Evolutionary conservation across 2,329 filamentous ascomycete species (phyloP), one percentile per base, ranked within the genome.

Genomic region (Penicillium hordei): DNA sequence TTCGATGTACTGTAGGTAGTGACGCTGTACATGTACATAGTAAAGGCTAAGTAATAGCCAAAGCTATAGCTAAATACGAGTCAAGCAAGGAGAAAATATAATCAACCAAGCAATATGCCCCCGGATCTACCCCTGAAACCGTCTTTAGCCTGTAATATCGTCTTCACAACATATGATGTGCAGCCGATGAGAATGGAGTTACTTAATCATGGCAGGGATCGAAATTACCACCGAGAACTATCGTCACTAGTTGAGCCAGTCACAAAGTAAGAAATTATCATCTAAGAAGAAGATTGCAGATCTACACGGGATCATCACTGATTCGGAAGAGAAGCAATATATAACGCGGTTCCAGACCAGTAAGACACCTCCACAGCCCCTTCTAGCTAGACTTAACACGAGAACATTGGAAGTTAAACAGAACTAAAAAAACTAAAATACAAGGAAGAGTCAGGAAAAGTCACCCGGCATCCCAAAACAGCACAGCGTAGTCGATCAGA

Each of bases 401-500:
- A 19, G n/a, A 5, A 23, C 3, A 10, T 10, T 9, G 6, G 7
- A 10, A 15, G n/a, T 21, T 50, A 39, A 50, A 29, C 25, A 5
- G 17, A 19, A 15, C 48, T 29, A 49, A 42, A n/a, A 12, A 12
- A 21, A 13, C 27, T 17, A 21, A 42, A 40, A 51, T 23, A 21
- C 21, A 21, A 31, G 52, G 29, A 34, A 34, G 5, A 34, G 33
- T 17, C 5, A 34, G 33, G 17, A 23, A 42, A 49, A 42, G 5
- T 21, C 19, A 36, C 21, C 33, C 33, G 40, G 13, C 5, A 5
- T 8, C 38, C 48, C 42, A 40, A 52, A 53, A 43, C 42, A 57
- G 42, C 15, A 21, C 54, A 44, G 48, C 29, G 49, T 21, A 34
- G 55, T 49, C 44, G 55, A 58, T 58, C 55, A 58, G 51, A 55